Evolutionary conservation across 208 protist genomes (phyloP).

Genomic region (Trypanosoma vivax): DNA sequence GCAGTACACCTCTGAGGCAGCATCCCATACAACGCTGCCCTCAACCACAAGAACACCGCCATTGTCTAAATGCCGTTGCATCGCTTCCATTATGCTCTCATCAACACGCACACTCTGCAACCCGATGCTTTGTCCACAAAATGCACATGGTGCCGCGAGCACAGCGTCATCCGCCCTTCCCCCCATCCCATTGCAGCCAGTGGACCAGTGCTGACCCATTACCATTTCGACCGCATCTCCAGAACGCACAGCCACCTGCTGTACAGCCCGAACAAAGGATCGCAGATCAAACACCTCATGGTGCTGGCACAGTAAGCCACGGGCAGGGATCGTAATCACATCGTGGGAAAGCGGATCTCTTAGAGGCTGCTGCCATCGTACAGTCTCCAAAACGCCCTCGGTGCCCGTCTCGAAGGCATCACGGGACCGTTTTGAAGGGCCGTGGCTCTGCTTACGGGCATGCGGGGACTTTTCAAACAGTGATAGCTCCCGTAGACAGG

Average conservation of each 20-base stretch:
- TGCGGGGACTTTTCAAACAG: neutral
- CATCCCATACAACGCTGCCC: conserved; percentile 18
- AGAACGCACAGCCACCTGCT: conserved; percentile 20
- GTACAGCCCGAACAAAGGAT: conserved; percentile 48
- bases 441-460: neutral
- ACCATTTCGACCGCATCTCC: conserved; percentile 11
- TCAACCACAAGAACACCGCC: neutral
- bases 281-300: conserved; percentile 71
- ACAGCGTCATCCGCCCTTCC: neutral
- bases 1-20: neutral
- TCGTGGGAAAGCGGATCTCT: conserved; percentile 56
- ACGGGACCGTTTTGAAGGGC: conserved; percentile 21
- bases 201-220: conserved; percentile 11
- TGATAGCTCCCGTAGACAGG: conserved; percentile 11
- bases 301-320: conserved; percentile 54
- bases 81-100: conserved; percentile 27
- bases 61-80: conserved; percentile 2
- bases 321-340: conserved; percentile 41
- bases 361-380: conserved; percentile 29
- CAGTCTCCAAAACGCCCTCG: conserved; percentile 1
- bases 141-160: conserved; percentile 26
- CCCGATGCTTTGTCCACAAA: conserved; percentile 29
- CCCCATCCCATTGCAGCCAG: conserved; percentile 6
- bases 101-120: conserved; percentile 48
- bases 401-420: conserved; percentile 13